Evolutionary conservation across 148 eudicot species (phyloP), one percentile per base, ranked within the genome.

Genomic region (Oxyria digyna): DNA sequence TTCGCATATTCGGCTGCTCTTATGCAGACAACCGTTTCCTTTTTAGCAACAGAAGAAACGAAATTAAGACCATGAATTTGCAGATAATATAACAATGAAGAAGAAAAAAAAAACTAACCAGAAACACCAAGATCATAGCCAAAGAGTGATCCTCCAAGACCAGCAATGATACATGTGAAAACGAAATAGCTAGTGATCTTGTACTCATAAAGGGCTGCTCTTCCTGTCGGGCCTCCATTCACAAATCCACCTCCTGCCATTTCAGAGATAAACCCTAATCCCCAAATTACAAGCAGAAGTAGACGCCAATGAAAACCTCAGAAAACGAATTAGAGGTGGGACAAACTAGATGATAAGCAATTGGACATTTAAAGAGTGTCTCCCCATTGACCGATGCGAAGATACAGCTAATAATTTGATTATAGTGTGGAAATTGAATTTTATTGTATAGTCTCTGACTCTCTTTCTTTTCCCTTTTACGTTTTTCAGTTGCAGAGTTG

Each of bases 121-220:
- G 94, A 90, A 68, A 90, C 89, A 69, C 97, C 96, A 73, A 90
- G 90, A 82, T 90, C 96, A 76, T 90, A 90, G 20, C 96, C 96
- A 77, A 90, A 90, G 42, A 90, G 81, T 27, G 97, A 84, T 57
- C 97, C 97, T 0, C 94, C 97, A 46, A 82, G 68, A 0, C 94
- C 89, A 0, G 91, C 97, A 67, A 90, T 91, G 15, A 90, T 27
- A 42, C 91, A 87, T 9, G 97, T 85, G 67, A 84, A 79, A 1
- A 87, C 70, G 66, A 90, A 85, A 67, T 87, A 90, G 0, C 78
- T 75, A 0, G 94, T 90, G 67, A 87, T 86, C 76, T 50, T 84
- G 18, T 87, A 76, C 63, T 90, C 88, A 33, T 90, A 90, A 17
- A 76, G 67, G 35, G 81, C 83, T 14, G 93, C 93, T 59, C 94